A percentile compares a stretch with the other conserved stretches of the same genome.
Conservation (phyloP, 2,329 filamentous ascomycete species). For the Penicillium capsulatum region DNA sequence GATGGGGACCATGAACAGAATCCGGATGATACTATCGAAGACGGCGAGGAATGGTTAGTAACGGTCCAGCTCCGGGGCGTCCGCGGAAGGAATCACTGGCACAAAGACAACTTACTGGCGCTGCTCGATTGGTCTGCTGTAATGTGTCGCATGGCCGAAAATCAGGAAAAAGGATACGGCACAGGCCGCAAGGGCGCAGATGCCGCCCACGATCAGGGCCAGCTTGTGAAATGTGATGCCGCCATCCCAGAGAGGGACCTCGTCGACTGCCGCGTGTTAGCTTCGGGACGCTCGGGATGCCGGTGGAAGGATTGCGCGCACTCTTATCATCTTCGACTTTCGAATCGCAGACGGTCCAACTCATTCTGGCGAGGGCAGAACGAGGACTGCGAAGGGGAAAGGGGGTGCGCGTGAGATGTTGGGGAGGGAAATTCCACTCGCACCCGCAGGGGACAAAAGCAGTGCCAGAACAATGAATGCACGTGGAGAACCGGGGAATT, state of each 20-base stretch:
- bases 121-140: conserved; percentile 57
- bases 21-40: conserved; percentile 68
- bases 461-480: too few relatives aligned
- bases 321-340: conserved; percentile 47
- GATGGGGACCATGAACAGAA: conserved; percentile 79
- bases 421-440: too few relatives aligned
- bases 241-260: conserved; percentile 50
- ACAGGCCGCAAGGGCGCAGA: conserved; percentile 51
- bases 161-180: conserved; percentile 53
- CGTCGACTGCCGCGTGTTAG: conserved; percentile 37
- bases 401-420: too few relatives aligned
- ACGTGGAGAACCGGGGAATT: too few relatives aligned
- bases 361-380: conserved; percentile 34
- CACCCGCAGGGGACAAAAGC: too few relatives aligned
- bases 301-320: too few relatives aligned
- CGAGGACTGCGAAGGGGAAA: conserved; percentile 6
- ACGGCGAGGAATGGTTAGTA: background rate
- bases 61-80: background rate
- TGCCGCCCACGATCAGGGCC: conserved; percentile 51
- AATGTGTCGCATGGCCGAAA: conserved; percentile 56
- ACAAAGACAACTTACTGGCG: conserved; percentile 48
- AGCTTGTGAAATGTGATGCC: conserved; percentile 55
- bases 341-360: conserved; percentile 49
- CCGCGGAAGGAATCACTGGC: background rate
- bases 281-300: too few relatives aligned